A percentile compares a stretch with the other conserved stretches of the same genome.
These are phyloP conservation scores for Colletotrichum liriopes DNA, from an alignment of 2,329 filamentous ascomycete genomes.

Conservation along the genomic window DNA sequence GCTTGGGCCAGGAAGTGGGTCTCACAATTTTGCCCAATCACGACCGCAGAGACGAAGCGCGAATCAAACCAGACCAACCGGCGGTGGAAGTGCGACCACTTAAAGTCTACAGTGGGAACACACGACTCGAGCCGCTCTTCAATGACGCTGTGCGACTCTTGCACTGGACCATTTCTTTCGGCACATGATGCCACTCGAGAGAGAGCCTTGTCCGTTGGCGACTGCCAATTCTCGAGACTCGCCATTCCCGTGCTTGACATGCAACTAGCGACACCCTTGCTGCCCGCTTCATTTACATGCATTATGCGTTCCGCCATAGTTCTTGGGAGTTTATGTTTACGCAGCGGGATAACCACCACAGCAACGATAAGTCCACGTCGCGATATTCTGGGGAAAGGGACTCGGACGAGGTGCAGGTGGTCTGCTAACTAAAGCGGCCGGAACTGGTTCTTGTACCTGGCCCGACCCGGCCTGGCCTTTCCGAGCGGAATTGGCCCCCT, in stretches of 20 bases:
- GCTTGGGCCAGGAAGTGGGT: constrained; percentile 33
- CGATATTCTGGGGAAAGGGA: constrained; percentile 10
- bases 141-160: constrained; percentile 27
- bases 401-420: constrained; percentile 8
- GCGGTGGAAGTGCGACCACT: constrained; percentile 19
- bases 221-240: background rate
- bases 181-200: background rate
- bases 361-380: background rate
- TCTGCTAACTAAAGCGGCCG: constrained; percentile 11
- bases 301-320: background rate
- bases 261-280: background rate
- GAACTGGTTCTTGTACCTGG: constrained; percentile 2
- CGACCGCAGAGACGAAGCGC: constrained; percentile 7
- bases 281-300: background rate
- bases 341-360: background rate
- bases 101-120: constrained; percentile 7
- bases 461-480: constrained; percentile 6
- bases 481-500: constrained; percentile 3
- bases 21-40: constrained; percentile 17
- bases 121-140: constrained; percentile 20
- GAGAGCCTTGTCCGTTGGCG: background rate
- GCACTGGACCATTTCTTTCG: background rate
- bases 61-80: constrained; percentile 37
- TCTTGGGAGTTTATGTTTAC: background rate
- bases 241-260: background rate